phyloP scores from a whole-genome alignment of 2,329 filamentous ascomycete species.

The Pseudogymnoascus sp. region DNA sequence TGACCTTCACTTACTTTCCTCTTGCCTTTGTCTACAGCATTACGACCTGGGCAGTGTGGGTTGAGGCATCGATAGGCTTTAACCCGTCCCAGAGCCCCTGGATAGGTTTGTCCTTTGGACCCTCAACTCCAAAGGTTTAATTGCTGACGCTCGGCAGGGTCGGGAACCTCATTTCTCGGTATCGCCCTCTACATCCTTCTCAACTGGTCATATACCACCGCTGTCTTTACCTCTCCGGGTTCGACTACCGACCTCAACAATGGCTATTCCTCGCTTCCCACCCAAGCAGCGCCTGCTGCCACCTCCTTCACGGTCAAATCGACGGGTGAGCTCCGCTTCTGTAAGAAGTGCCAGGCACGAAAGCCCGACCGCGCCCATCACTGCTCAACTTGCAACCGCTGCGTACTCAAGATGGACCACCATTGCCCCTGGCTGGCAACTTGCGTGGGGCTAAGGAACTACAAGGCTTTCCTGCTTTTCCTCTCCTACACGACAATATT shows the following conservation, averaged over 20 bases:
- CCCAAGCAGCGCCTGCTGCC: slow-evolving; percentile 51
- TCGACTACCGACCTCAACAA: slow-evolving; percentile 50
- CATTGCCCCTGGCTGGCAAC: slow-evolving; percentile 98
- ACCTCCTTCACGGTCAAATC: slow-evolving; percentile 88
- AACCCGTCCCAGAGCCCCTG: slow-evolving; percentile 44
- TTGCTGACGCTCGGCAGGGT: slow-evolving; percentile 35
- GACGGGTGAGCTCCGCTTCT: slow-evolving; percentile 78
- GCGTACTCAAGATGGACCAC: slow-evolving; percentile 98
- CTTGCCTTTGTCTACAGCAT: slow-evolving; percentile 80
- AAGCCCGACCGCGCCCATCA: slow-evolving; percentile 97
- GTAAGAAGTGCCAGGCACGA: slow-evolving; percentile 91
- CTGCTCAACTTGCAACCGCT: slow-evolving; percentile 88
- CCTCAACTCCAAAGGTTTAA: slow-evolving; percentile 14
- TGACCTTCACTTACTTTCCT: slow-evolving; percentile 73
- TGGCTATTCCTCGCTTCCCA: slow-evolving; percentile 76
- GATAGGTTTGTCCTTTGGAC: slow-evolving; percentile 42
- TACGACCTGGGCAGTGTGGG: slow-evolving; percentile 92
- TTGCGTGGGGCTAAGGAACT: slow-evolving; percentile 88
- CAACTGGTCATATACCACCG: slow-evolving; percentile 83
- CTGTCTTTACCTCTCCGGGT: slow-evolving; percentile 88
- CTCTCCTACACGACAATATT: slow-evolving; percentile 83
- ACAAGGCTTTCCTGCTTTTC: slow-evolving; percentile 92
- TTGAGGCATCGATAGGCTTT: slow-evolving; percentile 66
- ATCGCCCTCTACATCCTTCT: slow-evolving; percentile 68
- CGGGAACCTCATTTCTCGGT: slow-evolving; percentile 52